phyloP scores from a whole-genome alignment of 768 basidiomycete species.

The Tylopilus sp. region DNA sequence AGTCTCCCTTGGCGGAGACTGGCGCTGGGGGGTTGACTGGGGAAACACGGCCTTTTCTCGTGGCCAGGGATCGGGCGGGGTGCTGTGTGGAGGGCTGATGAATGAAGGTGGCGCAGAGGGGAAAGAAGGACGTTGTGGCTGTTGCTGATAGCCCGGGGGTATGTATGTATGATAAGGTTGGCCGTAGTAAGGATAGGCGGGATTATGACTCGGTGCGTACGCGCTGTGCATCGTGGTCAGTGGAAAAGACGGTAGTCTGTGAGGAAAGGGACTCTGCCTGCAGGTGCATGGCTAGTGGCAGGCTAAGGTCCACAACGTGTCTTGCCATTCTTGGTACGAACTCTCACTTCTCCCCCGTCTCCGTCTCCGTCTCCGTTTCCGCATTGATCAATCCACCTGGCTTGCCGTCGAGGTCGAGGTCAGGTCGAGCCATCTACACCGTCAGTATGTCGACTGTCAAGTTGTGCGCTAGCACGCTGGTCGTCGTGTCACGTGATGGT shows the following conservation, averaged over 20 bases:
- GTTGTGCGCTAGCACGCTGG: neutral
- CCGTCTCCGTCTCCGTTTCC: neutral
- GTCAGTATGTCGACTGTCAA: neutral
- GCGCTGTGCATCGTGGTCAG: slow-evolving; percentile 27
- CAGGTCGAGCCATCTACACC: neutral
- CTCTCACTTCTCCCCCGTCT: neutral
- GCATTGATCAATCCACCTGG: neutral
- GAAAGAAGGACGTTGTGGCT: slow-evolving; percentile 15
- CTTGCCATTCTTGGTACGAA: slow-evolving; percentile 34
- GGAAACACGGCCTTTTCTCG: slow-evolving; percentile 34
- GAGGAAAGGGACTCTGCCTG: slow-evolving; percentile 1
- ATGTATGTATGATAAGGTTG: slow-evolving; percentile 41
- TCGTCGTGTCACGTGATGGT: slow-evolving; percentile 11
- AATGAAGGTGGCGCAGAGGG: slow-evolving; percentile 11
- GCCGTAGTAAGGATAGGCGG: slow-evolving; percentile 44
- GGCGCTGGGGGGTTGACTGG: slow-evolving; percentile 19
- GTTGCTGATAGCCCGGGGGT: slow-evolving; percentile 28
- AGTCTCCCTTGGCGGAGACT: slow-evolving; percentile 15
- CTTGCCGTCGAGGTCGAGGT: neutral
- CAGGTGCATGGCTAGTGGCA: slow-evolving; percentile 23
- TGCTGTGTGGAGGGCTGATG: slow-evolving; percentile 30
- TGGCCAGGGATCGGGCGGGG: slow-evolving; percentile 31
- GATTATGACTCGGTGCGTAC: slow-evolving; percentile 37
- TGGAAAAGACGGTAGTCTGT: neutral
- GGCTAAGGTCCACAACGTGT: slow-evolving; percentile 22